These are phyloP conservation scores for Porcisia hertigi DNA, from an alignment of 208 protist species.

Conservation along the genomic window DNA sequence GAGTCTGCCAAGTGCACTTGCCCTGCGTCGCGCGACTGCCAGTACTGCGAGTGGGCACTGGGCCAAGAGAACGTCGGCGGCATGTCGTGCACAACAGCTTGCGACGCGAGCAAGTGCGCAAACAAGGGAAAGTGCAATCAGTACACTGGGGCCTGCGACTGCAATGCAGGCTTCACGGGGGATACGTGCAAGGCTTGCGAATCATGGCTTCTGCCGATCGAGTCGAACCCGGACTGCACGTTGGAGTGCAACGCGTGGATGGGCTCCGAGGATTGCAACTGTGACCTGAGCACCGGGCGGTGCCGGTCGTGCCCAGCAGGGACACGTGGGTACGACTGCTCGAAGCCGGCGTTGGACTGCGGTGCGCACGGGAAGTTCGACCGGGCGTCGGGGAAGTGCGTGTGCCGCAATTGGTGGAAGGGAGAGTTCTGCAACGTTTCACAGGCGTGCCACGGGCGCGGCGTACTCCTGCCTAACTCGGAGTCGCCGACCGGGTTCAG, in stretches of 20 bases:
- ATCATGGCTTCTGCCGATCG: slow-evolving; percentile 15
- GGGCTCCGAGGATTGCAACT: slow-evolving; percentile 12
- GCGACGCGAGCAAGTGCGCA: slow-evolving; percentile 15
- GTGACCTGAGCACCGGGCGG: slow-evolving; percentile 5
- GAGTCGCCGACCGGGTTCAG: slow-evolving; percentile 37
- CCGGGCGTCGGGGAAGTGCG: slow-evolving; percentile 10
- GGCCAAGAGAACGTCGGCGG: slow-evolving; percentile 3
- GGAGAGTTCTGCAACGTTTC: slow-evolving; percentile 17
- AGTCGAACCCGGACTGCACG: slow-evolving; percentile 12
- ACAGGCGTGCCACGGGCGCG: slow-evolving; percentile 29
- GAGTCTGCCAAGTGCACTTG: slow-evolving; percentile 28
- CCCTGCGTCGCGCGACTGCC: slow-evolving; percentile 30
- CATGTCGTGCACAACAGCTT: slow-evolving; percentile 16
- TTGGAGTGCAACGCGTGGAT: slow-evolving; percentile 13
- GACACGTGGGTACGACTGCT: slow-evolving; percentile 21
- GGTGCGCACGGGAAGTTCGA: slow-evolving; percentile 18
- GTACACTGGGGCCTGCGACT: slow-evolving; percentile 35
- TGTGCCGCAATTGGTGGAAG: slow-evolving; percentile 20
- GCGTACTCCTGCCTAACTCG: slow-evolving; percentile 22
- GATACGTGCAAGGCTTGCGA: slow-evolving; percentile 17
- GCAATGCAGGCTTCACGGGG: slow-evolving; percentile 22
- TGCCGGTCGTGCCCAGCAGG: slow-evolving; percentile 23
- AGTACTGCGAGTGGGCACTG: slow-evolving; percentile 40
- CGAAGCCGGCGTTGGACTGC: slow-evolving; percentile 18
- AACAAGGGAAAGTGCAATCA: slow-evolving; percentile 28